Evolutionary conservation across 805 yeast genomes (phyloP), one percentile per base, ranked within the genome.

Genomic region (Spathaspora passalidarum): DNA sequence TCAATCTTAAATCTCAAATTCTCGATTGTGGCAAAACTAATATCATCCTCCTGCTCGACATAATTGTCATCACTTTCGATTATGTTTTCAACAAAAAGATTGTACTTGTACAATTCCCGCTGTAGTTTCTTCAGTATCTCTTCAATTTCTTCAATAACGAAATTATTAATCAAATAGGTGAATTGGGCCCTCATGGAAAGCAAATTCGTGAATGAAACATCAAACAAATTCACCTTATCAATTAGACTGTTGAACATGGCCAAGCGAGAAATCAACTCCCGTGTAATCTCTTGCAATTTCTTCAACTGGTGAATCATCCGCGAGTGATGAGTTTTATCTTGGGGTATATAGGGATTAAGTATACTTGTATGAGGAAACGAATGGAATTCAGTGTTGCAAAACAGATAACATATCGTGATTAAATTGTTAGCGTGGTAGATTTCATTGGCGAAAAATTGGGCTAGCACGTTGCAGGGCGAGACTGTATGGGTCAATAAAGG

Each of bases 361-460:
- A 47, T 47, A n/a, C 34, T 23, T 4, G 23, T 25, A 11, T 20
- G 13, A 22, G 32, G 19, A 39, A 48, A 48, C 2, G 32, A 18
- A 8, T 14, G 34, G 22, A 46, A 46, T 14, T 49, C 50, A 11
- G 42, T 17, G 21, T 41, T 44, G 6, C 40, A n/a, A 32, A 49
- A 47, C 35, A 29, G 41, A 13, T 38, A 36, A 13, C 42, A 17
- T 21, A 49, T 29, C 13, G 32, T 41, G 14, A 47, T 36, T 19
- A 49, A 44, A 36, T 43, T 49, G 16, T 47, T 38, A 5, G 52
- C 46, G 26, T 49, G 45, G 32, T 39, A 49, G 16, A 47, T 32
- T 22, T 49, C 45, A 32, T 47, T 47, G 11, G 49, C 45, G 10
- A 47, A 47, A 40, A 32, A 47, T 29, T 37, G 40, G 5, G 49